A percentile compares a stretch with the other conserved stretches of the same genome.
These are phyloP conservation scores for Macrophomina phaseolina DNA, from an alignment of 2,329 filamentous ascomycete species.

Conservation along the genomic window DNA sequence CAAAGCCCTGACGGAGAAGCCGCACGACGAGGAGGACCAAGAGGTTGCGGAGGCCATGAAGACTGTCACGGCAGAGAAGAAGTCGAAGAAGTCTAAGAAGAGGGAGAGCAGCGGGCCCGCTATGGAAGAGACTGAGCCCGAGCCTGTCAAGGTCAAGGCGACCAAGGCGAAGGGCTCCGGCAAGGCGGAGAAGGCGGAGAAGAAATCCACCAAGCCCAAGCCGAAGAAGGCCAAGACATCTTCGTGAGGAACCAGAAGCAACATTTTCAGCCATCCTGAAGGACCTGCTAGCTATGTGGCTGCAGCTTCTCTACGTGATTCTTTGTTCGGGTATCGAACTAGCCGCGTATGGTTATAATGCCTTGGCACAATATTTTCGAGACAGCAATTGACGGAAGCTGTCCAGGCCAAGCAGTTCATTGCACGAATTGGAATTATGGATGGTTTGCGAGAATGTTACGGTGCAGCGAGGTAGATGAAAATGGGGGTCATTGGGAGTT, in stretches of 20 bases:
- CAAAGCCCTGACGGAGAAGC: constrained; percentile 35
- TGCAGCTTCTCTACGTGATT: background rate
- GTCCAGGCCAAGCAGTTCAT: background rate
- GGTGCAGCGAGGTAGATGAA: background rate
- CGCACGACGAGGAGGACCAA: constrained; percentile 22
- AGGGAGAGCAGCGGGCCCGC: constrained; percentile 14
- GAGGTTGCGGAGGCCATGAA: constrained; percentile 30
- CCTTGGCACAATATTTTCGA: background rate
- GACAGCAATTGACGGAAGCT: background rate
- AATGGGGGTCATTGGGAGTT: constrained; percentile 14
- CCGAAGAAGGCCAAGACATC: constrained; percentile 23
- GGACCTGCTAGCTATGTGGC: background rate
- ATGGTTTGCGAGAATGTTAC: background rate
- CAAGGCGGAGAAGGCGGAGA: constrained; percentile 21
- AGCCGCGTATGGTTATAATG: background rate
- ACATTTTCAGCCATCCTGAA: background rate
- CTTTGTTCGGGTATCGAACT: background rate
- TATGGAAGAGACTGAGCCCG: constrained; percentile 4
- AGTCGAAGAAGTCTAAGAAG: constrained; percentile 26
- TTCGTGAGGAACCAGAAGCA: background rate
- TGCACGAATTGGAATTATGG: background rate
- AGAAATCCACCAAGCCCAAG: constrained; percentile 25
- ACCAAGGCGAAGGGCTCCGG: constrained; percentile 11
- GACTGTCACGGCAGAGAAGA: constrained; percentile 29
- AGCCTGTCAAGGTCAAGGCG: constrained; percentile 21